Evolutionary conservation across 805 yeast genomes (phyloP), one percentile per base, ranked within the genome.

Genomic region (Cyberlindnera sargentensis): DNA sequence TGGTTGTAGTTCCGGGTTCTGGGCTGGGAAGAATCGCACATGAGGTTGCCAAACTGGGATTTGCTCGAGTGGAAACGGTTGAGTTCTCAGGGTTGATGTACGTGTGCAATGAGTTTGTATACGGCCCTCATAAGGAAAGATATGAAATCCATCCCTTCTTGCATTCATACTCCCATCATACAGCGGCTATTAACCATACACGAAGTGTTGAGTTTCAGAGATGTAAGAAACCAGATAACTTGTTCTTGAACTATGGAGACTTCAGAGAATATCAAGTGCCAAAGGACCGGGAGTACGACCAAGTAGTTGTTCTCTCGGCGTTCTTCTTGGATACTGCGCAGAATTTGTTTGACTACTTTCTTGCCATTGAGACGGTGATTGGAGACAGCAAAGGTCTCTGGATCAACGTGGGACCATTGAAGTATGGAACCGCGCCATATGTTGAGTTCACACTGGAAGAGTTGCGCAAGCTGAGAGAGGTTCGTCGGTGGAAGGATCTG

Each of bases 261-360:
- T 88, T 91, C 57, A 68, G 78, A 37, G 66, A 68, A 40, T 79
- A 83, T 52, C 58, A 63, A 1, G 42, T 70, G 4, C 53, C 61
- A 3, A 50, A 61, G 4, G 53, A 56, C 1, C 45, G 54, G 3
- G 36, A 41, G 4, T 65, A 67, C 36, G 72, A 74, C 3, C 72
- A 72, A 44, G 64, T 83, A 23, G 72, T 82, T 5, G 68, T 84
- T 2, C 75, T 81, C 4, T 72, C 85, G 0, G 83, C 82, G 4
- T 91, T 84, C 57, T 90, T 91, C 64, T 70, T 91, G 27, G 98
- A 91, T 62, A 91, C 98, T 0, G 97, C 97, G 0, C 95, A 87
- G 54, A 86, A 90, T 56, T 58, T 87, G 39, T 69, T 91, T 49
- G 82, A 78, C 34, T 90, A 90, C 61, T 62, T 91, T 43, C 83